Conservation (phyloP, 1,284 basidiomycete species). For the Bjerkandera adusta region DNA sequence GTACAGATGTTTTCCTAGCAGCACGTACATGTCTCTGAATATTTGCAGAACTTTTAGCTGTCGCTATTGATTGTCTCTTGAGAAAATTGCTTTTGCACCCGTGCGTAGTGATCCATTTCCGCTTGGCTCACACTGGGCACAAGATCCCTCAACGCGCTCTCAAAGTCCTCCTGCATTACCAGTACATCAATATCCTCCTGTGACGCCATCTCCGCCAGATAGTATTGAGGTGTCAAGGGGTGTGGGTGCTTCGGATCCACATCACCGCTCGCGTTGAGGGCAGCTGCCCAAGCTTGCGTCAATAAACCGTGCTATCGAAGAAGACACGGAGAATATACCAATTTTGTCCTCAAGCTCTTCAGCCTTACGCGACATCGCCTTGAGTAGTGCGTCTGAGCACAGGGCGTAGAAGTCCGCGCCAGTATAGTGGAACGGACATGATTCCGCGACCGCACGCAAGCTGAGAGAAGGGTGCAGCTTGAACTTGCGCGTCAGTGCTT, state of each 20-base stretch:
- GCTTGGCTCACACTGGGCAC: slow-evolving; percentile 86
- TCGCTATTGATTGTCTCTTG: slow-evolving; percentile 20
- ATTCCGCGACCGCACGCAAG: slow-evolving; percentile 65
- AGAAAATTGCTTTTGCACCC: slow-evolving; percentile 74
- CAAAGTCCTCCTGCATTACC: slow-evolving; percentile 77
- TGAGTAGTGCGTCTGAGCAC: slow-evolving; percentile 94
- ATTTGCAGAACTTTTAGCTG: too few species aligned
- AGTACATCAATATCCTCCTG: slow-evolving; percentile 74
- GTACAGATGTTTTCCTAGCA: too few species aligned
- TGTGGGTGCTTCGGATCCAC: slow-evolving; percentile 50
- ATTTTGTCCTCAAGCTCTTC: slow-evolving; percentile 75
- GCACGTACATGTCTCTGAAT: too few species aligned
- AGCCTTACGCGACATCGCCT: slow-evolving; percentile 92
- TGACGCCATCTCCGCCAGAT: slow-evolving; percentile 82
- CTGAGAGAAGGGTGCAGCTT: slow-evolving; percentile 72
- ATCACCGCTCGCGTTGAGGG: slow-evolving; percentile 44
- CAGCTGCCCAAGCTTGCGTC: slow-evolving; percentile 32
- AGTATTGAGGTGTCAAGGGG: slow-evolving; percentile 90
- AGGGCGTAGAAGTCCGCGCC: slow-evolving; percentile 98
- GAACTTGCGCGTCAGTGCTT: slow-evolving; percentile 93
- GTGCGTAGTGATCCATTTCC: slow-evolving; percentile 88
- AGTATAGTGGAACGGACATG: slow-evolving; percentile 91
- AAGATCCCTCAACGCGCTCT: slow-evolving; percentile 70
- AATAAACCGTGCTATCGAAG: slow-evolving; percentile 6
- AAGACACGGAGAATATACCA: slow-evolving; percentile 35